These are phyloP conservation scores for Schizosaccharomyces octosporus DNA, from an alignment of 805 yeast species.

Conservation along the genomic window DNA sequence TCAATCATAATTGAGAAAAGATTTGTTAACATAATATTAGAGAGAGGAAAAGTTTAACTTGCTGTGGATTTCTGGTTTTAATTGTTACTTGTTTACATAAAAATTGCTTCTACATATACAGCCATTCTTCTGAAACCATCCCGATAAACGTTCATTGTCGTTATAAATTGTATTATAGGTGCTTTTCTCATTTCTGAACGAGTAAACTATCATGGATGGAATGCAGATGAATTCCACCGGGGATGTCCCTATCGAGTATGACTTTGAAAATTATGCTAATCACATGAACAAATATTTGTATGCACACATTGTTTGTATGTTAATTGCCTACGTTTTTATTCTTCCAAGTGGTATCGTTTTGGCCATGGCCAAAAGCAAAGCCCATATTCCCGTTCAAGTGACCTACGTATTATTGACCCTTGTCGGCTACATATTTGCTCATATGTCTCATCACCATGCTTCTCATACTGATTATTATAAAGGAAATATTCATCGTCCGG, in stretches of 20 bases:
- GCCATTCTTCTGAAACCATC: too few relatives aligned
- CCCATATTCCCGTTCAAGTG: constrained; percentile 33
- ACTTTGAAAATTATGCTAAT: neutral
- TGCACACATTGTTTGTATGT: constrained; percentile 25
- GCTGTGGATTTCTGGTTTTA: too few relatives aligned
- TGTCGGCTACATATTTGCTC: constrained; percentile 27
- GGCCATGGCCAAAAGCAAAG: constrained; percentile 30
- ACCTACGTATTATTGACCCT: constrained; percentile 24
- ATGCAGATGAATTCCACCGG: neutral
- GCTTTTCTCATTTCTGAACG: neutral
- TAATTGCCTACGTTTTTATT: constrained; percentile 24
- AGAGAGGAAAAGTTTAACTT: too few relatives aligned
- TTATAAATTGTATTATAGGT: too few relatives aligned
- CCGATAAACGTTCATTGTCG: too few relatives aligned
- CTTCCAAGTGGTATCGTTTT: constrained; percentile 50
- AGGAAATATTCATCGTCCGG: neutral
- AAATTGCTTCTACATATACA: too few relatives aligned
- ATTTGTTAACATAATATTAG: too few relatives aligned
- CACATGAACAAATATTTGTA: neutral
- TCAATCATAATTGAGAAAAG: too few relatives aligned
- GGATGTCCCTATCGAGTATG: neutral
- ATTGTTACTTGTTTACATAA: too few relatives aligned
- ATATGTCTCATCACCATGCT: constrained; percentile 14
- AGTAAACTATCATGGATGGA: neutral
- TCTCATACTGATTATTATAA: neutral